Conservation (phyloP, 129 eudicot species). For the Deinandra increscens region DNA sequence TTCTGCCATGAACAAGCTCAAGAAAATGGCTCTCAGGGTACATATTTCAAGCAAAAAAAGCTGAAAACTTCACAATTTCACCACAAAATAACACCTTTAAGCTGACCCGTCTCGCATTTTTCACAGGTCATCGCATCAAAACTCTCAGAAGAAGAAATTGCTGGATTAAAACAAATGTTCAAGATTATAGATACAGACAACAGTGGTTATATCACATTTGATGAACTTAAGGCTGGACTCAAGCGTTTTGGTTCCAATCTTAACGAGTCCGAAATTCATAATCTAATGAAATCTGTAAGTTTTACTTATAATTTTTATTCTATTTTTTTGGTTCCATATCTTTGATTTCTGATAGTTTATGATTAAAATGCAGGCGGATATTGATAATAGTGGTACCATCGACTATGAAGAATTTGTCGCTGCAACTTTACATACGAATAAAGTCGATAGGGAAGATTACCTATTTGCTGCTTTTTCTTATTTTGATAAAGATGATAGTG, state of each 20-base stretch:
- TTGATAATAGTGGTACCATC: constrained; percentile 64
- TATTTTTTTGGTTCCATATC: neutral
- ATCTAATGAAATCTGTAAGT: constrained; percentile 43
- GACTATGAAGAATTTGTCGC: constrained; percentile 74
- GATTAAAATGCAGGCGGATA: constrained; percentile 55
- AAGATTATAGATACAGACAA: constrained; percentile 40
- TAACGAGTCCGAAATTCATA: constrained; percentile 33
- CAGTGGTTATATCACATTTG: constrained; percentile 41
- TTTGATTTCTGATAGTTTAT: constrained; percentile 2
- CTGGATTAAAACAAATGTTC: constrained; percentile 44
- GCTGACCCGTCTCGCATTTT: constrained; percentile 19
- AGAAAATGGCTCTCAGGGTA: constrained; percentile 94
- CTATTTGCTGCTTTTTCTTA: constrained; percentile 59
- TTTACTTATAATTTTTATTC: neutral
- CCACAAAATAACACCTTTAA: constrained; percentile 16
- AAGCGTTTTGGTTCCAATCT: constrained; percentile 36
- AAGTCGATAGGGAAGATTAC: constrained; percentile 59
- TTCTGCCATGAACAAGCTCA: constrained; percentile 78
- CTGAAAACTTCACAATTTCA: neutral
- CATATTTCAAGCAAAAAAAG: constrained; percentile 6
- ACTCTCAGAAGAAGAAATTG: constrained; percentile 42
- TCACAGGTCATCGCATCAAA: constrained; percentile 36
- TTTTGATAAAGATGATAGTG: constrained; percentile 78
- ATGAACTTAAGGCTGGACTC: constrained; percentile 45
- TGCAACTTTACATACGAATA: constrained; percentile 63